phyloP scores from a whole-genome alignment of 2,329 filamentous ascomycete genomes.

The Diaporthe sp. region DNA sequence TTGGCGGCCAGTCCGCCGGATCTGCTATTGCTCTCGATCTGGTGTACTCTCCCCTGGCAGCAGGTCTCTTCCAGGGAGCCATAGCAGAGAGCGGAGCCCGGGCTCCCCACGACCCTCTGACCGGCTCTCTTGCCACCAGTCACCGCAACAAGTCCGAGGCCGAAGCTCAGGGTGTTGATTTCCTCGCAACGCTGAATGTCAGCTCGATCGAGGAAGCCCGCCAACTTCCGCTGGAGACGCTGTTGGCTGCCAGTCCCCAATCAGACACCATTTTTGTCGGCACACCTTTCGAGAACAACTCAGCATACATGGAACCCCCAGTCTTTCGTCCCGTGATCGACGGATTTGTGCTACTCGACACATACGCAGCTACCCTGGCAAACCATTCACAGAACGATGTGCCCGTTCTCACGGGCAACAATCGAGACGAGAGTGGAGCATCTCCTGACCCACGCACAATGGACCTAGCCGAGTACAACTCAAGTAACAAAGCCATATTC shows the following conservation, averaged over 20 bases:
- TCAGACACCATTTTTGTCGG: constrained; percentile 23
- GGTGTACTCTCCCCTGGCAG: constrained; percentile 3
- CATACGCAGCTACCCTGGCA: constrained; percentile 1
- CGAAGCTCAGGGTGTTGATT: constrained; percentile 40
- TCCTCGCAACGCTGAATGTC: constrained; percentile 43
- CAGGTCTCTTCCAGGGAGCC: constrained; percentile 45
- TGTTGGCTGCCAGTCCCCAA: background rate
- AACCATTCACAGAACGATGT: constrained; percentile 13
- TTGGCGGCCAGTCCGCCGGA: constrained; percentile 78
- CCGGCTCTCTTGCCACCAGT: constrained; percentile 46
- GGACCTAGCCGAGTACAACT: constrained; percentile 41
- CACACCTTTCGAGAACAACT: background rate
- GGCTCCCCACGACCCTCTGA: constrained; percentile 47
- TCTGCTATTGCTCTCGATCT: constrained; percentile 62
- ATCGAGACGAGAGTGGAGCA: constrained; percentile 37
- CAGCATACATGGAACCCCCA: constrained; percentile 13
- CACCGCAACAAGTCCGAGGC: constrained; percentile 46
- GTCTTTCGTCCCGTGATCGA: constrained; percentile 31
- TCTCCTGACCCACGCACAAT: constrained; percentile 25
- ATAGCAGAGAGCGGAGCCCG: constrained; percentile 52
- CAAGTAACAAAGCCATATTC: constrained; percentile 43
- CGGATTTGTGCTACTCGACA: constrained; percentile 31
- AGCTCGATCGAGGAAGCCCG: constrained; percentile 44
- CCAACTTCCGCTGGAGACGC: constrained; percentile 40
- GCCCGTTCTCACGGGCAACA: constrained; percentile 33